Percentiles rank a stretch among this genome's conserved stretches.
Conservation (phyloP, 345 rosid species). For the Acer yangbiense region DNA sequence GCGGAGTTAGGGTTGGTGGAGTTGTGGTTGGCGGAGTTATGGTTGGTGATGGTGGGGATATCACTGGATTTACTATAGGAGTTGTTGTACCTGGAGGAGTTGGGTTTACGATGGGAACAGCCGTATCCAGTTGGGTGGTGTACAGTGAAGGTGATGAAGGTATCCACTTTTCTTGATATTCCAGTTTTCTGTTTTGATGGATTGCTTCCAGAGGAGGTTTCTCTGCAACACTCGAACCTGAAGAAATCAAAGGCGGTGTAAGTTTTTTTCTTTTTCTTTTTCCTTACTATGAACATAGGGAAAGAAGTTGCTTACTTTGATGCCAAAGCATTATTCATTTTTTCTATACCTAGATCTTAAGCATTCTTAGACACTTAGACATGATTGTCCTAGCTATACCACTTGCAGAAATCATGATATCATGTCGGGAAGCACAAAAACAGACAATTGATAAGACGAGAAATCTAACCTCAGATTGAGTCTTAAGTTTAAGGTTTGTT, state of each 20-base stretch:
- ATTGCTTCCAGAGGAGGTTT: slow-evolving; percentile 35
- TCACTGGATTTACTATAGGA: slow-evolving; percentile 45
- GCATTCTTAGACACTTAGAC: not conserved
- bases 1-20: not conserved
- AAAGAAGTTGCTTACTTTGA: not conserved
- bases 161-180: slow-evolving; percentile 28
- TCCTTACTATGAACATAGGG: not conserved
- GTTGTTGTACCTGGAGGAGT: slow-evolving; percentile 55
- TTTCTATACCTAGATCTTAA: slow-evolving; percentile 3
- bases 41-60: slow-evolving; percentile 39
- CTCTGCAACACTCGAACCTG: slow-evolving; percentile 48
- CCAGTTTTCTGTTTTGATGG: slow-evolving; percentile 22
- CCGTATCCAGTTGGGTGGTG: slow-evolving; percentile 35
- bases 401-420: not conserved
- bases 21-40: slow-evolving; percentile 38
- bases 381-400: not conserved
- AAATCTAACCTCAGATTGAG: not conserved
- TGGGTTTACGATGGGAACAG: slow-evolving; percentile 73
- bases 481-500: not conserved
- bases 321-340: not conserved
- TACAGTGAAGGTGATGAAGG: slow-evolving; percentile 30
- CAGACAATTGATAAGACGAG: slow-evolving; percentile 3
- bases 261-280: slow-evolving; percentile 18
- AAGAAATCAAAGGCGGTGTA: slow-evolving; percentile 26
- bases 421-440: not conserved